Conservation (phyloP, 805 yeast species). For the Cyberlindnera xylosilytica region DNA sequence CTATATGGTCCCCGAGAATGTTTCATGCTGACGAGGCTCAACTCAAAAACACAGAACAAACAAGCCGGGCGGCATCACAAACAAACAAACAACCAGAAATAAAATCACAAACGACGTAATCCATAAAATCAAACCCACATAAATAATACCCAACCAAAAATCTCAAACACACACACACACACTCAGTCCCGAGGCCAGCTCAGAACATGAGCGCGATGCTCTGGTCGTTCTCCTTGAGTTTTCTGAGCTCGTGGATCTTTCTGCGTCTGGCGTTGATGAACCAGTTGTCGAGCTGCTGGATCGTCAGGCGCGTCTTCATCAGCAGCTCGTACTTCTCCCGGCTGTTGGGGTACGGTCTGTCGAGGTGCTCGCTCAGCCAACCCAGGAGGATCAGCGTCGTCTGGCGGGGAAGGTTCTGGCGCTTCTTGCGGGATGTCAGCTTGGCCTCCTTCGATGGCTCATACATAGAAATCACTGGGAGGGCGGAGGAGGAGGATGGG, state of each 20-base stretch:
- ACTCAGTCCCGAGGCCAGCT: no score
- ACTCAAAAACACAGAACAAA: no score
- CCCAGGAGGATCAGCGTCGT: constrained; percentile 65
- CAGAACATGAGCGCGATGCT: constrained; percentile 26
- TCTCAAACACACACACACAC: no score
- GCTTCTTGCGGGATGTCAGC: constrained; percentile 34
- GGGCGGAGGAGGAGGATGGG: neutral
- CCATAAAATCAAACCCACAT: no score
- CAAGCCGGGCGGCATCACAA: no score
- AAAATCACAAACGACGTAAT: no score
- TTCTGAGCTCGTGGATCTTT: constrained; percentile 40
- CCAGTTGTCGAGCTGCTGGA: constrained; percentile 83
- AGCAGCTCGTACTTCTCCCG: constrained; percentile 70
- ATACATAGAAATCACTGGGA: neutral
- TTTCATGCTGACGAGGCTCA: no score
- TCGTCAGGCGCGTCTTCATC: constrained; percentile 69
- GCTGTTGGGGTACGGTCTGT: constrained; percentile 82
- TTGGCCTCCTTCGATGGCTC: constrained; percentile 9
- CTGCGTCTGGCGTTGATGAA: constrained; percentile 84
- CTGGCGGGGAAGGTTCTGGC: constrained; percentile 77
- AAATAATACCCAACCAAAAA: no score
- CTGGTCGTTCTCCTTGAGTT: constrained; percentile 27
- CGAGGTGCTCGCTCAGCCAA: constrained; percentile 73
- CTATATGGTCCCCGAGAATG: no score
- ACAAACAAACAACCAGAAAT: no score